Conservation (phyloP, 345 rosid genomes). For the Arabis hirsuta region DNA sequence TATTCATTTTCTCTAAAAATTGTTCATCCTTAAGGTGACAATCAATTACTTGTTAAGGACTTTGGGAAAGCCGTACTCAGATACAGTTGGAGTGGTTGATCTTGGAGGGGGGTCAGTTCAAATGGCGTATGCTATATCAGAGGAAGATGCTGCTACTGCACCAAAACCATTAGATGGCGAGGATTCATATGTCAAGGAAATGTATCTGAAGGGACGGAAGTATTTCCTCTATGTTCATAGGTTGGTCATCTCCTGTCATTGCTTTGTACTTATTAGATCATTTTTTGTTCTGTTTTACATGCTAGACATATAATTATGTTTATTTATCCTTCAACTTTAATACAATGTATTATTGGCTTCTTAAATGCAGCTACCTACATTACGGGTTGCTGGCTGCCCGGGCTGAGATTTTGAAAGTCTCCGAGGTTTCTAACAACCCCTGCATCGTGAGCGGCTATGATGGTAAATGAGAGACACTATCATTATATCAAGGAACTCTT, state of each 20-base stretch:
- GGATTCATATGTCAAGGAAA: conserved; percentile 81
- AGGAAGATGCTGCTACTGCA: conserved; percentile 75
- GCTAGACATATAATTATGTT: background rate
- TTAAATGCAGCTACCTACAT: conserved; percentile 74
- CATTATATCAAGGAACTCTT: background rate
- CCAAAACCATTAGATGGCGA: conserved; percentile 69
- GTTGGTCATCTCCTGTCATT: conserved; percentile 42
- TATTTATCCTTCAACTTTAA: conserved; percentile 1
- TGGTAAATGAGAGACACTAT: conserved; percentile 52
- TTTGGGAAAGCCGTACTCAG: conserved; percentile 69
- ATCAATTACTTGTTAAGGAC: conserved; percentile 83
- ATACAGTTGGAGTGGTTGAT: conserved; percentile 97
- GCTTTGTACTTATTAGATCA: conserved; percentile 23
- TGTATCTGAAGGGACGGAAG: conserved; percentile 74
- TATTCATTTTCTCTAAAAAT: conserved; percentile 3
- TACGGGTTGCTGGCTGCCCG: conserved; percentile 97
- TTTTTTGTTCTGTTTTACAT: background rate
- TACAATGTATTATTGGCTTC: conserved; percentile 3
- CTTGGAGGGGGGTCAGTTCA: conserved; percentile 99
- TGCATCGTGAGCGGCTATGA: conserved; percentile 77
- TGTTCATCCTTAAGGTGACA: conserved; percentile 67
- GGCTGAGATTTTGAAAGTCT: conserved; percentile 80
- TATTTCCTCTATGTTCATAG: conserved; percentile 97
- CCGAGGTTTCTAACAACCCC: conserved; percentile 71
- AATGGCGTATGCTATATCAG: conserved; percentile 96